Conservation (phyloP, 306 rosid genomes). For the Styphnolobium japonicum region DNA sequence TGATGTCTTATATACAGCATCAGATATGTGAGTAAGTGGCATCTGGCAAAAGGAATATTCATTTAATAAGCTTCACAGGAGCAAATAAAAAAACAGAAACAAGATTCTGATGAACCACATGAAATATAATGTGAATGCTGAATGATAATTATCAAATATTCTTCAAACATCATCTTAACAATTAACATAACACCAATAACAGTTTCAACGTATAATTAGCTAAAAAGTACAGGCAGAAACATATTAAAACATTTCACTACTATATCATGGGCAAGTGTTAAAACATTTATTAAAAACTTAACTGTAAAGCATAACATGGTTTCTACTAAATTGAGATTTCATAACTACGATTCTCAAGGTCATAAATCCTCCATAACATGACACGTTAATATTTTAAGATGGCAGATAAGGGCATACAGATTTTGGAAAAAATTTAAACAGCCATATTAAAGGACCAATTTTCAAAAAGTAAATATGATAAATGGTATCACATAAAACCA, state of each 20-base stretch:
- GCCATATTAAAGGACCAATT: not conserved
- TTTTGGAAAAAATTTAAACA: not conserved
- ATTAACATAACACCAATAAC: not conserved
- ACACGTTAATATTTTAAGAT: not conserved
- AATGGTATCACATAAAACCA: not conserved
- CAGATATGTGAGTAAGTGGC: constrained; percentile 75
- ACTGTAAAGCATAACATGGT: not conserved
- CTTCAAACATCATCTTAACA: constrained; percentile 1
- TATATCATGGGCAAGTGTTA: not conserved
- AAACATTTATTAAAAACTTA: not conserved
- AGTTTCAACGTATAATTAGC: not conserved
- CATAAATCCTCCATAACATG: not conserved
- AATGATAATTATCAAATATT: not conserved
- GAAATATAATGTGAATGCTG: not conserved
- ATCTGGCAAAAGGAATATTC: constrained; percentile 41
- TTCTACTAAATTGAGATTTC: not conserved
- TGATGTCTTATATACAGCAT: constrained; percentile 71
- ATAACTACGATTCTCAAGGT: not conserved
- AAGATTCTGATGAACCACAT: not conserved
- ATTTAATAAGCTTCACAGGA: not conserved
- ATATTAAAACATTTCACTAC: not conserved
- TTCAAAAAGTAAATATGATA: not conserved
- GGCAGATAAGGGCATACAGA: not conserved
- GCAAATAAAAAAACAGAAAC: constrained; percentile 8
- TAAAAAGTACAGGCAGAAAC: not conserved